These are phyloP conservation scores for Cyphellophora attinorum DNA, from an alignment of 2,329 filamentous ascomycete genomes.

Conservation along the genomic window DNA sequence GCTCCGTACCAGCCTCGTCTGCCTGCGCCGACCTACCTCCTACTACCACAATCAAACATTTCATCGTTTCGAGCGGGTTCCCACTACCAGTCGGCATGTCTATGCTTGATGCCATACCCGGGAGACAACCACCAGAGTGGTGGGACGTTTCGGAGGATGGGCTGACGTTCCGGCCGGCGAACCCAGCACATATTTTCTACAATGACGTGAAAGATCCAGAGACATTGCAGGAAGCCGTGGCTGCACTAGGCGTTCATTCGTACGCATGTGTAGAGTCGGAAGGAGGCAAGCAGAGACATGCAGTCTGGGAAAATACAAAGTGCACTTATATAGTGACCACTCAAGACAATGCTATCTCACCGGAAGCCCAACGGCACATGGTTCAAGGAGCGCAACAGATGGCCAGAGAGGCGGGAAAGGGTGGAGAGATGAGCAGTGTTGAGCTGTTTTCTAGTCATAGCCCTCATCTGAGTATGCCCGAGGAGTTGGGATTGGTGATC, in stretches of 20 bases:
- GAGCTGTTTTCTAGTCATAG: slow-evolving; percentile 28
- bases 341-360: slow-evolving; percentile 27
- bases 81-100: slow-evolving; percentile 22
- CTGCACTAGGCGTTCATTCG: slow-evolving; percentile 21
- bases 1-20: slow-evolving; percentile 22
- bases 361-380: slow-evolving; percentile 27
- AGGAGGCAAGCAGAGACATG: slow-evolving; percentile 20
- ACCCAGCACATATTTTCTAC: slow-evolving; percentile 23
- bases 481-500: slow-evolving; percentile 24
- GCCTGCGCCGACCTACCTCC: slow-evolving; percentile 22
- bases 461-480: slow-evolving; percentile 32
- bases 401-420: no score
- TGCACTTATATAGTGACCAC: slow-evolving; percentile 32
- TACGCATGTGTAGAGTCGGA: slow-evolving; percentile 23
- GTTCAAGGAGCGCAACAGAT: slow-evolving; percentile 20
- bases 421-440: slow-evolving; percentile 22
- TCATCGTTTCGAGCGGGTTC: slow-evolving; percentile 26
- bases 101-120: slow-evolving; percentile 5
- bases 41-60: slow-evolving; percentile 15
- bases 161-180: slow-evolving; percentile 5
- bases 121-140: slow-evolving; percentile 8
- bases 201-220: slow-evolving; percentile 23
- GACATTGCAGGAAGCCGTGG: slow-evolving; percentile 14
- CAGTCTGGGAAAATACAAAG: slow-evolving; percentile 30
- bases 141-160: slow-evolving; percentile 11